Base-by-base conservation (phyloP, 805 yeast genomes). In the Nakazawaea wickerhamii region DNA sequence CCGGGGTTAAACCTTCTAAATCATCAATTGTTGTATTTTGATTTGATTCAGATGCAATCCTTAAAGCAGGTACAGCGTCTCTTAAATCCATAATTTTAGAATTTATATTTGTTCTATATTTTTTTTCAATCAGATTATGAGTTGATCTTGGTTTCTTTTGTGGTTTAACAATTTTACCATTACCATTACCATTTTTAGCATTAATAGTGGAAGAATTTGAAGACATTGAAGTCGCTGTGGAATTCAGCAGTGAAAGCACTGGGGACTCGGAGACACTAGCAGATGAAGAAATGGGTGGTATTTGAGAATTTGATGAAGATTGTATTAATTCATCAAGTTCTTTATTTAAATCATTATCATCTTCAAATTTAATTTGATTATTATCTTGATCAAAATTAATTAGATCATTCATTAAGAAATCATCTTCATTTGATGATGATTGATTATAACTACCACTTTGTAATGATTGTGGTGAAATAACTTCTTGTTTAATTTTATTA, bases 61-160 rank as follows among this genome's bases (percentile, higher is more conserved):
- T 70, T 40, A 86, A 66, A 3, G 93, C 64, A 3, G 95, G 95
- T 14, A 86, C 95, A 3, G 87, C 82, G 51, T 84, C 84, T 55
- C 88, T 68, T 25, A 85, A 70, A 34, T 80, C 82, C 26, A 75
- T 50, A 36, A 85, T 84, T 58, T 80, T 82, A 41, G 81, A 68
- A 54, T 84, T 85, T 50, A 85, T 82, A 54, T 85, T 84, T 17
- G 85, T 81, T 51, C 95, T 63, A 60, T 86, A 86, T 55, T 83
- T 80, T 62, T 84, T 84, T 57, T 86, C 95, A 50, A 85, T 81
- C 69, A 83, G 77, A 55, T 84, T 85, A 61, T 85, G 95, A 6
- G 86, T 73, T 1, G 80, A 70, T 60, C 81, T 73, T 43, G 73
- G 73, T 45, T 67, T 68, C 47, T 64, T 69, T 3, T 35, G 20